Conservation (phyloP, 2,329 filamentous ascomycete species). For the Calonectria hawksworthii region DNA sequence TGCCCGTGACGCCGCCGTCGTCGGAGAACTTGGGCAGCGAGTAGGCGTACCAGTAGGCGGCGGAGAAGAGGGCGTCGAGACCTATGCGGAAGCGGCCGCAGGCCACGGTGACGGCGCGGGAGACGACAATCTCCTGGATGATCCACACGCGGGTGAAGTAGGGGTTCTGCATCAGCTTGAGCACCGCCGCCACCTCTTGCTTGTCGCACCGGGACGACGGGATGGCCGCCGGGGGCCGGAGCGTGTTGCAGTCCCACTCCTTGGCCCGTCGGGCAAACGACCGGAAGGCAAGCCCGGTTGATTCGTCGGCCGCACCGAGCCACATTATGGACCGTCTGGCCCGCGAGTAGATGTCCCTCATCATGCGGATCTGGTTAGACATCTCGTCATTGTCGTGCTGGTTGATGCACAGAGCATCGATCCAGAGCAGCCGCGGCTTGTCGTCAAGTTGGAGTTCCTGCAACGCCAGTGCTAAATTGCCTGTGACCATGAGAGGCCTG, state of each 20-base stretch:
- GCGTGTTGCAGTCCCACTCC: conserved; percentile 12
- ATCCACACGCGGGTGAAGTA: conserved; percentile 21
- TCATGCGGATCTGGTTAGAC: conserved; percentile 13
- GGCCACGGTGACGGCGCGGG: conserved; percentile 5
- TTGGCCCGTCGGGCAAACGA: conserved; percentile 6
- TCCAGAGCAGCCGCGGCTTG: conserved; percentile 13
- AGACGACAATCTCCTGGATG: conserved; percentile 19
- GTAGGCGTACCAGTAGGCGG: conserved; percentile 19
- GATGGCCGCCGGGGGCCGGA: conserved; percentile 8
- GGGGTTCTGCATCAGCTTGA: conserved; percentile 14
- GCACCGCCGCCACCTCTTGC: neutral
- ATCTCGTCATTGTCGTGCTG: conserved; percentile 14
- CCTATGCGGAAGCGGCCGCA: conserved; percentile 14
- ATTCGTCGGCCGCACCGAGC: conserved; percentile 6
- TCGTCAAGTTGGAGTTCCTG: conserved; percentile 4
- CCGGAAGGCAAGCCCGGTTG: conserved; percentile 1
- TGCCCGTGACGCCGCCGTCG: conserved; percentile 8
- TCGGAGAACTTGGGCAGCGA: conserved; percentile 19
- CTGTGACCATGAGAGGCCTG: conserved; percentile 9
- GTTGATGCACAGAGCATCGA: conserved; percentile 15
- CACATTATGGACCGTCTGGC: conserved; percentile 16
- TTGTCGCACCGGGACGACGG: conserved; percentile 2
- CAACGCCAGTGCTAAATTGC: conserved; percentile 8
- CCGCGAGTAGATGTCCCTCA: conserved; percentile 18
- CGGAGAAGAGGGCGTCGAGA: conserved; percentile 13